Evolutionary conservation across 1,139 yeast genomes (phyloP).

Genomic region (Protomyces inouyei): DNA sequence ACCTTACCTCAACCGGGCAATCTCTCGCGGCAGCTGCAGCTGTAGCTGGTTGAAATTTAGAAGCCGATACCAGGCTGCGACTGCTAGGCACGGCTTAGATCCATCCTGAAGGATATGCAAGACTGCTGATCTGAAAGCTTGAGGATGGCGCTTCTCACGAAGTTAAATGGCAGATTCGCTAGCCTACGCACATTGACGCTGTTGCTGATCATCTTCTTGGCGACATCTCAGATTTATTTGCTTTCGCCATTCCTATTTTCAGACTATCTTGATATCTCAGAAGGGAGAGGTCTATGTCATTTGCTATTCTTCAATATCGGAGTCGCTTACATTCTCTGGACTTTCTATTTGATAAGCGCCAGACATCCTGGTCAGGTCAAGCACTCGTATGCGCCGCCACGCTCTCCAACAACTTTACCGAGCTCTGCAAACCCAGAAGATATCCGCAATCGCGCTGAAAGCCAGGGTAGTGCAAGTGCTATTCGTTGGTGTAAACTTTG

Average conservation of each 20-base stretch:
- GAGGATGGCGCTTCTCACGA: not conserved
- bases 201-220: constrained; percentile 6
- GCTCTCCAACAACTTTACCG: not conserved
- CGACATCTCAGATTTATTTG: constrained; percentile 7
- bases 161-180: constrained; percentile 1
- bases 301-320: constrained; percentile 6
- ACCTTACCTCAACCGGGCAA: too few relatives aligned
- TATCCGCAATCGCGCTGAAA: not conserved
- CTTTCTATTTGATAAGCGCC: constrained; percentile 9
- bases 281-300: not conserved
- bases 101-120: too few relatives aligned
- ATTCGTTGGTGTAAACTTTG: constrained; percentile 47
- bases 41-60: too few relatives aligned
- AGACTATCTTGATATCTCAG: not conserved
- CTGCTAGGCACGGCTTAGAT: too few relatives aligned
- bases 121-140: too few relatives aligned
- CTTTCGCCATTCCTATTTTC: not conserved
- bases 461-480: not conserved
- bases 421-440: not conserved
- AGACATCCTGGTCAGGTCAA: constrained; percentile 17
- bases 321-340: constrained; percentile 16
- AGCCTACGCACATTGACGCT: not conserved
- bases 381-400: not conserved
- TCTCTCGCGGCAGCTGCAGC: too few relatives aligned
- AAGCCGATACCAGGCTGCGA: too few relatives aligned